phyloP scores from a whole-genome alignment of 2,329 filamentous ascomycete genomes.

The Xylaria sp. region DNA sequence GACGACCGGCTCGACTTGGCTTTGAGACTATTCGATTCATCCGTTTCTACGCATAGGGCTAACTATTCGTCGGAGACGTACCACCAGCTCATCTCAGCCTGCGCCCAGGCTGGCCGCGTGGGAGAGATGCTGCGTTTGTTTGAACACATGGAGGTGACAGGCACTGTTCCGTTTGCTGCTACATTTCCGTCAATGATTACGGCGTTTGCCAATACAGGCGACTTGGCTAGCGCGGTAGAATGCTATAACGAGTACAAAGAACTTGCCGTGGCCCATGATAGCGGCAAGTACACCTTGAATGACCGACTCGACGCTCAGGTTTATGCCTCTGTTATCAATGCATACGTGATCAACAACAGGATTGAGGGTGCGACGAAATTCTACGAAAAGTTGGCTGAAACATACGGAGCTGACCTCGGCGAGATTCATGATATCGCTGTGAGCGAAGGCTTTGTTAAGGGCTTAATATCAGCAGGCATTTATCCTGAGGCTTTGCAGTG shows the following conservation, averaged over 20 bases:
- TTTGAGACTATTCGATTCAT: constrained; percentile 84
- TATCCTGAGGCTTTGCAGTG: constrained; percentile 79
- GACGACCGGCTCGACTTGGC: constrained; percentile 89
- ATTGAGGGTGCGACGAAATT: constrained; percentile 85
- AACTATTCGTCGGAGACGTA: constrained; percentile 86
- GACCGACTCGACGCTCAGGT: constrained; percentile 83
- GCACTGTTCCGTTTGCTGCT: constrained; percentile 77
- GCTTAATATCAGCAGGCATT: constrained; percentile 75
- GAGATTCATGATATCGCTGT: constrained; percentile 78
- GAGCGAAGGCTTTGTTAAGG: constrained; percentile 79
- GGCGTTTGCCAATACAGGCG: constrained; percentile 84
- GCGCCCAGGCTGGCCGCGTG: constrained; percentile 81
- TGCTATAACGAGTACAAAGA: constrained; percentile 95
- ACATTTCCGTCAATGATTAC: constrained; percentile 95
- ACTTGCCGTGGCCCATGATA: constrained; percentile 85
- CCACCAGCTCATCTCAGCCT: constrained; percentile 84
- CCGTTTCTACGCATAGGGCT: constrained; percentile 69
- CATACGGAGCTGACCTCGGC: constrained; percentile 66
- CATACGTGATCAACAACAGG: constrained; percentile 85
- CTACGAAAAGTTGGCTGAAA: constrained; percentile 78
- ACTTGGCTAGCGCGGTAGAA: constrained; percentile 88
- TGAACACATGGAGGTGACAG: constrained; percentile 86
- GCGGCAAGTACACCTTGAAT: constrained; percentile 73
- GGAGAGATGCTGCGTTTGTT: constrained; percentile 92
- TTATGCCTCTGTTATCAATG: constrained; percentile 90